phyloP scores from a whole-genome alignment of 2,329 filamentous ascomycete species.

The Cercospora sojina region DNA sequence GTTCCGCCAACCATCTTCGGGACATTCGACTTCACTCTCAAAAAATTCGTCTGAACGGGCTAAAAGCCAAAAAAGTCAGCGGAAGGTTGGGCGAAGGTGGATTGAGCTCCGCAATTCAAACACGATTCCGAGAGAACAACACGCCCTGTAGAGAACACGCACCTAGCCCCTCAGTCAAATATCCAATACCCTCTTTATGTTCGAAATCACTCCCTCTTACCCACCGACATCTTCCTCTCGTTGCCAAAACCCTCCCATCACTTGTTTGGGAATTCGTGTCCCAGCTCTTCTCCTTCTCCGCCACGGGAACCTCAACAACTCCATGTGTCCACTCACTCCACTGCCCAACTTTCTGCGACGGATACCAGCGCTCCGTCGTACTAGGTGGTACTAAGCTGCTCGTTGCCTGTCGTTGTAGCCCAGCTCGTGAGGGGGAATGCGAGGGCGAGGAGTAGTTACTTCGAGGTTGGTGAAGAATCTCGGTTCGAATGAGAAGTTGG shows the following conservation, averaged over 20 bases:
- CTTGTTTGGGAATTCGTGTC: background rate
- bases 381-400: background rate
- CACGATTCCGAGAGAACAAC: background rate
- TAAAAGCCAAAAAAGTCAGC: background rate
- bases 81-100: background rate
- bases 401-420: background rate
- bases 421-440: background rate
- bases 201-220: conserved; percentile 15
- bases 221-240: conserved; percentile 21
- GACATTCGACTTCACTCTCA: conserved; percentile 22
- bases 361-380: conserved; percentile 21
- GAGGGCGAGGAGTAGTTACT: background rate
- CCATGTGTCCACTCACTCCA: conserved; percentile 19
- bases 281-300: background rate
- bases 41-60: conserved; percentile 16
- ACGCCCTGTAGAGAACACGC: background rate
- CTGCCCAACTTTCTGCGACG: conserved; percentile 9
- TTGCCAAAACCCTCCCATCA: background rate
- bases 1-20: conserved; percentile 9
- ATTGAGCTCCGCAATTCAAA: background rate
- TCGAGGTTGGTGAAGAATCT: background rate
- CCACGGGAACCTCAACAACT: background rate
- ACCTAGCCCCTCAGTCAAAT: conserved; percentile 22
- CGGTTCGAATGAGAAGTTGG: conserved; percentile 21
- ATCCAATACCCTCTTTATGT: conserved; percentile 17